Evolutionary conservation across 805 yeast species (phyloP), one percentile per base, ranked within the genome.

Genomic region (Nakazawaea molendinolei): DNA sequence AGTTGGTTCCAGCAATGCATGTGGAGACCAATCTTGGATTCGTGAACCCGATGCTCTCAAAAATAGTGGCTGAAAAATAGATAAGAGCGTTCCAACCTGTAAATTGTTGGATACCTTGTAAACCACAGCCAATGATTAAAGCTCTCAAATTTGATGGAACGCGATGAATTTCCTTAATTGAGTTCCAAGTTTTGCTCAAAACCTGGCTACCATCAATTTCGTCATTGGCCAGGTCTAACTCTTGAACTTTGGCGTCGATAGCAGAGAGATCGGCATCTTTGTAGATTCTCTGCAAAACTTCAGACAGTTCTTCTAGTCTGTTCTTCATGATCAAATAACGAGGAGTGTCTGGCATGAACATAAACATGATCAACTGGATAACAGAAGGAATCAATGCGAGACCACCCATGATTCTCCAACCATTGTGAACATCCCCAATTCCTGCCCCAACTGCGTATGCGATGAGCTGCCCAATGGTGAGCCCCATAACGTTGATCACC

Each of bases 41-140:
- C 31, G 61, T 37, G 51, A 67, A 72, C 1, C 78, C 78, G 30
- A 68, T 64, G 43, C 71, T 67, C 51, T 71, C 65, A 48, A 72
- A 72, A 36, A 72, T 71, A 14, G 77, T 71, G 8, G 74, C 60
- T 44, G 74, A 66, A 44, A 72, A 72, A 51, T 70, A 72, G 77
- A 72, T 72, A 47, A 72, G 56, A 8, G 77, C 70, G 53, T 72
- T 72, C 55, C 71, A 72, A 5, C 79, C 79, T 14, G 75, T 71
- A 43, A 72, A 67, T 47, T 72, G 79, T 51, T 72, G 79, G 40
- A 67, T 62, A 17, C 74, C 76, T 46, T 72, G 78, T 38, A 72
- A 60, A 9, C 78, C 77, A 56, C 78, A 72, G 3, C 71, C 77
- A 40, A 72, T 61, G 15, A 70, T 55, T 34, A 72, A 60, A 3